Evolutionary conservation across 192 early-diverging fungal species (phyloP), one percentile per base, ranked within the genome.

Genomic region (Phycomyces nitens): DNA sequence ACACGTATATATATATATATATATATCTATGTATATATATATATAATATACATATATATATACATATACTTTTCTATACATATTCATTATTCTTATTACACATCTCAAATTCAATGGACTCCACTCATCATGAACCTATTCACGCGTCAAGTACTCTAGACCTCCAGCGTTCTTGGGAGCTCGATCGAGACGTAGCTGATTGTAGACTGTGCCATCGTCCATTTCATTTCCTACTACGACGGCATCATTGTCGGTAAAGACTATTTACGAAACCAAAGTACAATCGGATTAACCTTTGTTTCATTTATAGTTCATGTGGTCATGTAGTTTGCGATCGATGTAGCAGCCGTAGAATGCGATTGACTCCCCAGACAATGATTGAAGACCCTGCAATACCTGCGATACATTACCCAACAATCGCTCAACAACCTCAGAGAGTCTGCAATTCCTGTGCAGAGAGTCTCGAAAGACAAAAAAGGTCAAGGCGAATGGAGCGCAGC

Each of bases 241-340:
- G 93, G 58, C 95, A 96, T 66, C 95, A 97, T 73, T 97, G 95
- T 75, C 39, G 67, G 67, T 69, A 69, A 51, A 15, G 3, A 9
- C 18, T 10, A n/a, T n/a, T n/a, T n/a, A n/a, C n/a, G n/a, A n/a
- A n/a, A n/a, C n/a, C n/a, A n/a, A n/a, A n/a, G n/a, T n/a, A n/a
- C n/a, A n/a, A n/a, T n/a, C n/a, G n/a, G n/a, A n/a, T n/a, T n/a
- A n/a, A n/a, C n/a, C 7, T 20, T 26, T 4, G 27, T 23, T 43
- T 0, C 18, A 34, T 14, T 42, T 14, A 10, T 42, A 85, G 95
- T 43, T 89, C 91, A 38, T 96, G 94, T 81, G 94, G 94, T 4
- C 78, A 83, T 34, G 78, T 96, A 39, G 89, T 92, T 18, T 96
- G 94, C 67, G 90, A 92, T 70, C 75, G 65, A n/a, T 96, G 94